A percentile compares a stretch with the other conserved stretches of the same genome.
Conservation (phyloP, 352 stramenopile species). For the Blastocystis sp. region DNA sequence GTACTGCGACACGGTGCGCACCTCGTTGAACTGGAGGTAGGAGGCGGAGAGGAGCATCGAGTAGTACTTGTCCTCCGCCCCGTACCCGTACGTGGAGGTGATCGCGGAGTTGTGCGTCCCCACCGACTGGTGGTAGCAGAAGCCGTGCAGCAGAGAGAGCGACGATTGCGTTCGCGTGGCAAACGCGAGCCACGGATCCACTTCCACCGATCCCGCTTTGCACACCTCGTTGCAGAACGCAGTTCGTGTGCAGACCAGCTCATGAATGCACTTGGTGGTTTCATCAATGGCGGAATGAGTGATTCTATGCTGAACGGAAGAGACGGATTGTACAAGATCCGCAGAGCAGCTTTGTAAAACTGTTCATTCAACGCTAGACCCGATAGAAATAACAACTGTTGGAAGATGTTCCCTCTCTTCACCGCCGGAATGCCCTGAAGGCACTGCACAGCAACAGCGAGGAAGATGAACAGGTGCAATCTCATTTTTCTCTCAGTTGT, state of each 20-base stretch:
- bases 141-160: slow-evolving; percentile 69
- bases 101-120: slow-evolving; percentile 80
- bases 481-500: not conserved
- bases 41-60: slow-evolving; percentile 47
- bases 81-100: slow-evolving; percentile 70
- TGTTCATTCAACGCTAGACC: slow-evolving; percentile 40
- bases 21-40: slow-evolving; percentile 64
- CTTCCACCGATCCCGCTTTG: slow-evolving; percentile 1
- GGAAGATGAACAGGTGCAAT: not conserved
- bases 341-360: slow-evolving; percentile 37
- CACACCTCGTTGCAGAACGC: slow-evolving; percentile 28
- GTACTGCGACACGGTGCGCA: slow-evolving; percentile 71
- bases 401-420: slow-evolving; percentile 48
- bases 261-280: slow-evolving; percentile 31
- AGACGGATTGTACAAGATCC: not conserved
- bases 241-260: slow-evolving; percentile 23
- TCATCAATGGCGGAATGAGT: not conserved
- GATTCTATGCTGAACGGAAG: slow-evolving; percentile 27
- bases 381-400: slow-evolving; percentile 54
- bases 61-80: slow-evolving; percentile 37
- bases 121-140: slow-evolving; percentile 77
- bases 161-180: slow-evolving; percentile 44
- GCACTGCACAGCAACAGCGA: not conserved
- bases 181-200: slow-evolving; percentile 29
- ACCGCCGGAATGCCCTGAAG: not conserved